Evolutionary conservation across 192 early-diverging fungal species (phyloP), one percentile per base, ranked within the genome.

Genomic region (Physocladia obscura): DNA sequence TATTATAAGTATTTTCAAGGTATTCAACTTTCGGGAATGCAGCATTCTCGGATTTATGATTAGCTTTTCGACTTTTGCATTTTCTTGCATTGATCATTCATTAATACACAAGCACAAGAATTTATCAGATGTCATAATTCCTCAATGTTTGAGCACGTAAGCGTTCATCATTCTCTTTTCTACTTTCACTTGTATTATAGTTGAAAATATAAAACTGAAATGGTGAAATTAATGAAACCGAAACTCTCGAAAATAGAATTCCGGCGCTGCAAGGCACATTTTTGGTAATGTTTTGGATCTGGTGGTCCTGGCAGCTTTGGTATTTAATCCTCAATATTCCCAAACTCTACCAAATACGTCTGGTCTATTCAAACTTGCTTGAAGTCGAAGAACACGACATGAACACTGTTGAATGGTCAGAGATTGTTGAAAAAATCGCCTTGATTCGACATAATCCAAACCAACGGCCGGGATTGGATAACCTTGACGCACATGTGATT

Each of bases 21-120:
- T n/a, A n/a, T n/a, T n/a, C n/a, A n/a, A n/a, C n/a, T n/a, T n/a
- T n/a, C n/a, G n/a, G n/a, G 58, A 37, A 51, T 44, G 21, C 40
- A 93, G 92, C 19, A 92, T 88, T 17, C 81, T 94, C 49, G 91
- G 86, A 4, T 97, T 98, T 79, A 90, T 96, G 24, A 87, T 98
- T 24, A 74, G 71, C 50, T 94, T 99, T 71, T 88, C 93, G 26
- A 92, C 89, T 0, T 99, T 98, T 79, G 79, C 97, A 19, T 77
- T 92, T 62, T 87, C 89, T 21, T 98, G 98, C 79, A 84, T 99
- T 32, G 90, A 98, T 77, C 92, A 96, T 73, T 83, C 90, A 13
- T 81, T 84, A 49, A 81, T 97, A n/a, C 82, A 86, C 13, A 74
- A 80, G 48, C 84, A 87, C 38, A 84, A 89, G 62, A 80, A 76